These are phyloP conservation scores for Thymus mandschuricus DNA, from an alignment of 257 asterid genomes.

Conservation along the genomic window DNA sequence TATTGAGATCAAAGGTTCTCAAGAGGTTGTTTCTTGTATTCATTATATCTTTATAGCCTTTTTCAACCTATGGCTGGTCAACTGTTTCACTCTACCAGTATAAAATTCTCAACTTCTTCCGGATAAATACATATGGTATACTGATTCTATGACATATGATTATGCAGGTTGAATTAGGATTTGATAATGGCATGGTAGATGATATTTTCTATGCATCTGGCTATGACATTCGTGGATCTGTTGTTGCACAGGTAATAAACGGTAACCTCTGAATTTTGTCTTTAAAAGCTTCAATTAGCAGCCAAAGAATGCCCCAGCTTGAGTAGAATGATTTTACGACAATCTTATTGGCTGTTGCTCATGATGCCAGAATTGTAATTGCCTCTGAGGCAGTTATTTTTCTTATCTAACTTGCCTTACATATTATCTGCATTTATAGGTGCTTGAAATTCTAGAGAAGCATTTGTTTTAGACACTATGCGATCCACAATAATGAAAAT, in stretches of 20 bases:
- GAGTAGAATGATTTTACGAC: neutral
- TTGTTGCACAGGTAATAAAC: slow-evolving; percentile 84
- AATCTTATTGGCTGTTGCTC: slow-evolving; percentile 21
- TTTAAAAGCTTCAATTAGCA: slow-evolving; percentile 13
- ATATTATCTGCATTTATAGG: neutral
- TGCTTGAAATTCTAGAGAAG: neutral
- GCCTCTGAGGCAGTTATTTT: too few species aligned
- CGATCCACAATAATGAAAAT: slow-evolving; percentile 3
- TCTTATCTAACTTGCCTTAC: too few species aligned
- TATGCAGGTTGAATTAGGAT: slow-evolving; percentile 83
- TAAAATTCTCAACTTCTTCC: slow-evolving; percentile 6
- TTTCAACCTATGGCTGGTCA: slow-evolving; percentile 20
- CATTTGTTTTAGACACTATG: slow-evolving; percentile 6
- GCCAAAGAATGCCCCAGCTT: slow-evolving; percentile 3
- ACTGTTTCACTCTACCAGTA: slow-evolving; percentile 1
- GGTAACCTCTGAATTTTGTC: neutral
- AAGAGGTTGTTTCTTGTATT: slow-evolving; percentile 56
- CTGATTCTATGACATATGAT: slow-evolving; percentile 26
- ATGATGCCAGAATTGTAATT: too few species aligned
- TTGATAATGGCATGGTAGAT: slow-evolving; percentile 63
- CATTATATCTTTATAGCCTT: slow-evolving; percentile 6
- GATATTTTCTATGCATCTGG: slow-evolving; percentile 81
- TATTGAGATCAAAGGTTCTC: slow-evolving; percentile 74
- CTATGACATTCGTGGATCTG: slow-evolving; percentile 84
- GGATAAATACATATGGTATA: slow-evolving; percentile 10